Evolutionary conservation across 495 filamentous ascomycete species (phyloP), one percentile per base, ranked within the genome.

Genomic region (Thozetella sp.): DNA sequence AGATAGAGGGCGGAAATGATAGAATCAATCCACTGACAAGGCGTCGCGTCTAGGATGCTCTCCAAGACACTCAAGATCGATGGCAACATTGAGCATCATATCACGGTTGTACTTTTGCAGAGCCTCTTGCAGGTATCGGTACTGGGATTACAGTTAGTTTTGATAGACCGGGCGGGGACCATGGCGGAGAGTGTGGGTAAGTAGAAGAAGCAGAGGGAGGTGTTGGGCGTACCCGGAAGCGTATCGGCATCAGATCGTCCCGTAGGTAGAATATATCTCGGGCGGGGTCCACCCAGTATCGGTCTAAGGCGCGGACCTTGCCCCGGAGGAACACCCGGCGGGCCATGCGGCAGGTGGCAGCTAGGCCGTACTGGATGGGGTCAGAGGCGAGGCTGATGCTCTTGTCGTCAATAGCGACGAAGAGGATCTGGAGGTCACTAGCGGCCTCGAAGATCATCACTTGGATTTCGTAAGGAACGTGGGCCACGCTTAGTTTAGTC

Each of bases 241-340:
- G 43, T n/a, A 48, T 48, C n/a, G 43, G 43, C 43, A 48, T 48
- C 43, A 19, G 50, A 27, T 63, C 61, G 43, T 22, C 26, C 23
- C 20, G 15, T 20, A 67, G n/a, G 26, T 67, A 67, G 23, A 63
- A 67, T 34, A 67, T 61, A 25, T 67, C 64, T 26, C 20, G 45
- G 2, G 20, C 30, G 2, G 25, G 30, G 25, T 63, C 53, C 55
- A 63, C n/a, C 64, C 64, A 67, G 53, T 51, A 40, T 2, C 24
- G 25, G 2, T 55, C 46, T n/a, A 61, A 22, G 2, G 9, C 3
- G 37, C 22, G 22, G 48, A 55, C 46, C 53, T 57, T 63, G 22
- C 22, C 2, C 37, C 50, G 30, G 24, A 51, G 48, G 26, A 40
- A 67, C 4, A 61, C 26, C 1, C 58, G 26, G 17, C 64, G 64